Percentiles rank a stretch among this genome's conserved stretches.
Conservation (phyloP, 1,284 basidiomycete genomes). For the Schizopora paradoxa region DNA sequence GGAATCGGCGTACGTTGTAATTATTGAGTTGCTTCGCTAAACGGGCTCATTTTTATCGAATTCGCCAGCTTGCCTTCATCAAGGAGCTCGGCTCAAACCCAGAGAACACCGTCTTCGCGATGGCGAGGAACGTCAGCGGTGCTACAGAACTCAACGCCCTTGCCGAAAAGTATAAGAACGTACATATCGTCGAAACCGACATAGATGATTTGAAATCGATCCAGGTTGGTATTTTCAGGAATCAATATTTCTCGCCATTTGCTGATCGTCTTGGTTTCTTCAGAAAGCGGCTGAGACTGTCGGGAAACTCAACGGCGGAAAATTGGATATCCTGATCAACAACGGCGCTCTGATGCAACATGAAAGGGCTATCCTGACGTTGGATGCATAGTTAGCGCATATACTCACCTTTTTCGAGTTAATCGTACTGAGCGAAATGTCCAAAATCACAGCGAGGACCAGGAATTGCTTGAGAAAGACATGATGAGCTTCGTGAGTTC, state of each 20-base stretch:
- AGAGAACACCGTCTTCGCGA: conserved; percentile 26
- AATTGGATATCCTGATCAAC: conserved; percentile 30
- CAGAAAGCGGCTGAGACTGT: conserved; percentile 22
- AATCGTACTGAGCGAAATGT: too few relatives aligned
- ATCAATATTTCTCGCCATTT: not conserved
- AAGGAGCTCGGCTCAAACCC: conserved; percentile 20
- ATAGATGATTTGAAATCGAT: conserved; percentile 23
- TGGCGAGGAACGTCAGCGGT: conserved; percentile 22
- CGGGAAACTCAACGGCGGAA: conserved; percentile 24
- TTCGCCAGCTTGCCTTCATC: conserved; percentile 19
- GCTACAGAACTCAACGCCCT: conserved; percentile 20
- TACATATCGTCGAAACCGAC: conserved; percentile 26
- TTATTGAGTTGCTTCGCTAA: too few relatives aligned
- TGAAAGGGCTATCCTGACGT: not conserved
- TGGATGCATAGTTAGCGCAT: not conserved
- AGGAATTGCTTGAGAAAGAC: not conserved
- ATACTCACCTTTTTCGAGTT: too few relatives aligned
- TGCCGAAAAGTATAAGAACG: conserved; percentile 34
- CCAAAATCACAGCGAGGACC: not conserved
- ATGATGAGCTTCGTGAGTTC: not conserved
- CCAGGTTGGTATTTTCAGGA: conserved; percentile 19
- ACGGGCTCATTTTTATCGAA: too few relatives aligned
- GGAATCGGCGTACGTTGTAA: conserved; percentile 30
- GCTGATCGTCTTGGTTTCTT: not conserved
- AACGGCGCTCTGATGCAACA: conserved; percentile 23